Conservation (phyloP, 2,329 filamentous ascomycete genomes). For the Westerdykella ornata region DNA sequence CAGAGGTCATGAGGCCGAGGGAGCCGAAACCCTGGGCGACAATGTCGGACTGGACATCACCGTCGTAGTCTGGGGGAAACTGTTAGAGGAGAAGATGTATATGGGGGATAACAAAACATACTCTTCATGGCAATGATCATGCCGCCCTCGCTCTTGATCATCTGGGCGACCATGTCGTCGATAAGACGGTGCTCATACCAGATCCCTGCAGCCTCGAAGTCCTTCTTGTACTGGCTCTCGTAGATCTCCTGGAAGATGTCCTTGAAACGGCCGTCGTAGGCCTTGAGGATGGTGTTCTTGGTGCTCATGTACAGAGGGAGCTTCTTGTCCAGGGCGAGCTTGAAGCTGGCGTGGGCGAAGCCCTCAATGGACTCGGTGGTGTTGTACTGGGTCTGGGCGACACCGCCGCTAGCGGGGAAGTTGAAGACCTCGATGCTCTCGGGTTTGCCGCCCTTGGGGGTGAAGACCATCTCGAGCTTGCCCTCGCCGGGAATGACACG, state of each 20-base stretch:
- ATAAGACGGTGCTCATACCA: constrained; percentile 99
- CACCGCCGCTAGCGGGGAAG: constrained; percentile 78
- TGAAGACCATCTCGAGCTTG: constrained; percentile 92
- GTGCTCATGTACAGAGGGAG: constrained; percentile 99
- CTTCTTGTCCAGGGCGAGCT: constrained; percentile 79
- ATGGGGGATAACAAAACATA: constrained; percentile 33
- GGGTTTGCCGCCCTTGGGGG: constrained; percentile 70
- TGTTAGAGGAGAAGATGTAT: constrained; percentile 10
- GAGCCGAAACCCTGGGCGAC: constrained; percentile 98
- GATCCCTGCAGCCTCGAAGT: constrained; percentile 86
- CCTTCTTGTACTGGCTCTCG: constrained; percentile 75
- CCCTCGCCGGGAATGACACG: constrained; percentile 73
- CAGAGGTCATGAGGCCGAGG: constrained; percentile 95
- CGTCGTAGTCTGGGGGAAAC: constrained; percentile 78
- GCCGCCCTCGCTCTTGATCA: constrained; percentile 97
- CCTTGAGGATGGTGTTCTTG: constrained; percentile 99
- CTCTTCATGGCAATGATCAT: constrained; percentile 99
- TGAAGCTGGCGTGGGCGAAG: constrained; percentile 95
- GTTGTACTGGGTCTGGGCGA: constrained; percentile 97
- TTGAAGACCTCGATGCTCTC: constrained; percentile 85
- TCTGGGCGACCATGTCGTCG: constrained; percentile 99
- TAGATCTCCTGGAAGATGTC: constrained; percentile 99
- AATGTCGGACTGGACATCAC: constrained; percentile 97
- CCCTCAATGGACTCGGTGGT: constrained; percentile 90
- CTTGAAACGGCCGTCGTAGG: constrained; percentile 98